These are phyloP conservation scores for Globisporangium mamillatum DNA, from an alignment of 352 stramenopile species.

Conservation along the genomic window DNA sequence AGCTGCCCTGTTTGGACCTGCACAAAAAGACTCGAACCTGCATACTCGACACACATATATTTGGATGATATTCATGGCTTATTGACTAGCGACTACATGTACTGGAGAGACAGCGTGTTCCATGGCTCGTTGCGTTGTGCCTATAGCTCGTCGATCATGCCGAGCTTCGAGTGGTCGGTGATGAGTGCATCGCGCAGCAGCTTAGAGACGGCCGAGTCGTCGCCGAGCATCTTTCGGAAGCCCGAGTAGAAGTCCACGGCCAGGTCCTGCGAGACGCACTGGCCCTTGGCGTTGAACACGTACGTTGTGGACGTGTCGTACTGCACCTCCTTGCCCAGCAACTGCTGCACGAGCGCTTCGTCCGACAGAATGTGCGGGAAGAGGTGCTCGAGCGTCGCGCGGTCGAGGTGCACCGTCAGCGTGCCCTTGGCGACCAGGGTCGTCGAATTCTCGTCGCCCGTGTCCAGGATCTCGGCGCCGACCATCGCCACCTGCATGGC, in stretches of 20 bases:
- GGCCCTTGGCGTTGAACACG: constrained; percentile 24
- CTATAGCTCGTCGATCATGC: constrained; percentile 4
- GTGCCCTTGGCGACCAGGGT: constrained; percentile 16
- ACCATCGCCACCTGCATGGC: constrained; percentile 17
- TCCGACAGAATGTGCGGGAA: constrained; percentile 37
- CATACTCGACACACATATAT: not conserved
- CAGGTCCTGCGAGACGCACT: constrained; percentile 20
- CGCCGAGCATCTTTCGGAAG: constrained; percentile 18
- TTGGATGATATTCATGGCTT: not conserved
- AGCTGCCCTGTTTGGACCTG: too few species aligned
- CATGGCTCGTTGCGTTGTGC: too few species aligned
- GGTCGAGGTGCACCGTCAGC: constrained; percentile 15
- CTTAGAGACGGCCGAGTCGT: constrained; percentile 12
- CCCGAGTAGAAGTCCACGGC: constrained; percentile 26
- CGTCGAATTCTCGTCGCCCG: constrained; percentile 10
- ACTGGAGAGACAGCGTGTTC: too few species aligned
- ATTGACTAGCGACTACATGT: too few species aligned
- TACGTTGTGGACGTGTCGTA: constrained; percentile 32
- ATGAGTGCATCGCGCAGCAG: constrained; percentile 15
- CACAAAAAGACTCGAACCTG: too few species aligned
- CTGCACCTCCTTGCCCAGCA: constrained; percentile 32
- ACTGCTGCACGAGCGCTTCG: constrained; percentile 32
- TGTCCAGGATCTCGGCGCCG: constrained; percentile 12
- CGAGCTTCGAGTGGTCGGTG: constrained; percentile 12
- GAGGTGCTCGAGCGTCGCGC: constrained; percentile 26